Conservation (phyloP, 1,139 yeast species). For the Blastobotrys aristatus region DNA sequence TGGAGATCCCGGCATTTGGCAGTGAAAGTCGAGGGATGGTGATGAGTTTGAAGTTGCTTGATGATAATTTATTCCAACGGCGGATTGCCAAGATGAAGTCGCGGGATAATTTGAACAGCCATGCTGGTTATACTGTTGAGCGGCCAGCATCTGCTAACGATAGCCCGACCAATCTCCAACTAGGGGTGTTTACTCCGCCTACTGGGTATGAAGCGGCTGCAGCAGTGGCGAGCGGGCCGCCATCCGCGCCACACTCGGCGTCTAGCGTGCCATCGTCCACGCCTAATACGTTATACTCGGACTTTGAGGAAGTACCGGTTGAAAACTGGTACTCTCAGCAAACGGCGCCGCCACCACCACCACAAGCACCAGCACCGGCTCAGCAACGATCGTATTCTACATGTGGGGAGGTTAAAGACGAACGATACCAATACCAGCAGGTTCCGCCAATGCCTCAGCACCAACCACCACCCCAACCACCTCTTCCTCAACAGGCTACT, state of each 20-base stretch:
- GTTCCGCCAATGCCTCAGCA: background rate
- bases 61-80: slow-evolving; percentile 2
- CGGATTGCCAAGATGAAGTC: slow-evolving; percentile 4
- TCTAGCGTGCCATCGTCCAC: background rate
- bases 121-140: background rate
- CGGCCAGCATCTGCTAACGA: slow-evolving; percentile 8
- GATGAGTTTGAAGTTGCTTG: slow-evolving; percentile 10
- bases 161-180: slow-evolving; percentile 5
- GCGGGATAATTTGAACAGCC: background rate
- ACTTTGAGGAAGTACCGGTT: background rate
- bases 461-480: slow-evolving; percentile 2
- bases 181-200: slow-evolving; percentile 3
- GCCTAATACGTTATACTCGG: background rate
- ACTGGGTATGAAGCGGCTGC: background rate
- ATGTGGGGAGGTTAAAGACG: background rate
- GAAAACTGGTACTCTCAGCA: background rate
- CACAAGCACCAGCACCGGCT: slow-evolving; percentile 7
- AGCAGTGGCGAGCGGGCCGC: background rate
- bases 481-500: background rate
- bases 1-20: background rate
- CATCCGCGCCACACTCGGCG: background rate
- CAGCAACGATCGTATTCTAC: slow-evolving; percentile 5
- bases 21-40: slow-evolving; percentile 14
- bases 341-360: background rate
- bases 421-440: slow-evolving; percentile 1